These are phyloP conservation scores for Ilyonectria sp. DNA, from an alignment of 2,329 filamentous ascomycete genomes.

Conservation along the genomic window DNA sequence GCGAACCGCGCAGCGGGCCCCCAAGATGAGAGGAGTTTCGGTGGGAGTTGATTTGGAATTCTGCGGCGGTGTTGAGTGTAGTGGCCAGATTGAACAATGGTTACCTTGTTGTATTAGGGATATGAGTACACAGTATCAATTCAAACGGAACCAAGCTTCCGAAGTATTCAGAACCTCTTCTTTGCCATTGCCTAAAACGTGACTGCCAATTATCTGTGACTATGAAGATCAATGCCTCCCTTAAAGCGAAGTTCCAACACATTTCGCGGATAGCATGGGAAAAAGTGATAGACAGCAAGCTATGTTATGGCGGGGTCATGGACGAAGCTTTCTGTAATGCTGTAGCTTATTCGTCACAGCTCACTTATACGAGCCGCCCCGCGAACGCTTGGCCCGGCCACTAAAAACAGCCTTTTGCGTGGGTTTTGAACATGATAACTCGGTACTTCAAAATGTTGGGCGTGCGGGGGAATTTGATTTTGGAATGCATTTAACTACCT, in stretches of 20 bases:
- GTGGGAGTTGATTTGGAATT: slow-evolving; percentile 47
- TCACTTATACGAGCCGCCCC: background rate
- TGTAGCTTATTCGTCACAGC: background rate
- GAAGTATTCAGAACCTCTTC: slow-evolving; percentile 14
- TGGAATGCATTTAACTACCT: slow-evolving; percentile 26
- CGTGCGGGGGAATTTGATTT: slow-evolving; percentile 16
- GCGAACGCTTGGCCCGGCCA: background rate
- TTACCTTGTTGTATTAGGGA: slow-evolving; percentile 42
- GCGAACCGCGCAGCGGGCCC: slow-evolving; percentile 41
- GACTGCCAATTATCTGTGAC: background rate
- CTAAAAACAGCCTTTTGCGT: background rate
- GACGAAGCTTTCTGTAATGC: background rate
- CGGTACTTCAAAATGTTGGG: background rate
- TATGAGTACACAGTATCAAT: slow-evolving; percentile 48
- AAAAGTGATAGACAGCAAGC: background rate
- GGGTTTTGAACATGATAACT: background rate
- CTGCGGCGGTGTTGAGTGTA: slow-evolving; percentile 43
- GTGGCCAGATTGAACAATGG: slow-evolving; percentile 42
- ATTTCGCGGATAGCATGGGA: background rate
- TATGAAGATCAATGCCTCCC: background rate
- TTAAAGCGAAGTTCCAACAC: background rate
- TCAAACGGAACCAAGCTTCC: slow-evolving; percentile 42
- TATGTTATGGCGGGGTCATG: background rate
- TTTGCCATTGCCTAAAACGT: slow-evolving; percentile 1
- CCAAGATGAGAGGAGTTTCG: slow-evolving; percentile 46